Evolutionary conservation across 352 stramenopile species (phyloP), one percentile per base, ranked within the genome.

Genomic region (Globisporangium sylvaticum): DNA sequence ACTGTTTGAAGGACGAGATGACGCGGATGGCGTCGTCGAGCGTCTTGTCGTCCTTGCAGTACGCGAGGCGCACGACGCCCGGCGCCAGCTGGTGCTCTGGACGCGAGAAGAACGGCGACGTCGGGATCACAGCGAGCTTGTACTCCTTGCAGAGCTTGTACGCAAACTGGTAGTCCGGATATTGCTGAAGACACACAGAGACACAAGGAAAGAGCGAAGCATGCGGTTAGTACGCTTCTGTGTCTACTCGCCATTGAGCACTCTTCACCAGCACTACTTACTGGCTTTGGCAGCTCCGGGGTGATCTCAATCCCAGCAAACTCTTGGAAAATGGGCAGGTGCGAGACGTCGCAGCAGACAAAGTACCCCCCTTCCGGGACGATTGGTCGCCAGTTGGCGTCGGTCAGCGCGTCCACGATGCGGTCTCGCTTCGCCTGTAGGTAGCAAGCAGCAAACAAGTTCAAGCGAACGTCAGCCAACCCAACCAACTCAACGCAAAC

Each of bases 11-110:
- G n/a, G 72, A 78, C 58, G 82, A 71, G 67, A 95, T 94, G 69
- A 92, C 78, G 50, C 80, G 72, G 56, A 94, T 93, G 34, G 94
- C 94, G 48, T 93, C 80, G 62, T 94, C 76, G 22, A 98, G 73
- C 5, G 92, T 98, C 65, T 96, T 86, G 69, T 99, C 96, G 66
- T 96, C 95, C 75, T 99, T 99, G 75, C 96, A 99, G 81, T 97
- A 99, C 9, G 95, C 96, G 64, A 99, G 93, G 50, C 97, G 92
- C 31, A 95, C 83, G 32, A 96, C 59, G 12, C 81, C 88, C 0
- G 76, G 81, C 15, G 89, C 88, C 10, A 97, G 71, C 52, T 87
- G 80, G 66, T 96, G 82, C 68, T 96, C 94, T 1, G 80, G 77
- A 22, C 75, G 71, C 50, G 83, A 89, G 76, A 98, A 98, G 80